Percentiles rank a stretch among this genome's conserved stretches.
Conservation (phyloP, 2,329 filamentous ascomycete species). For the Xylariaceae sp. region DNA sequence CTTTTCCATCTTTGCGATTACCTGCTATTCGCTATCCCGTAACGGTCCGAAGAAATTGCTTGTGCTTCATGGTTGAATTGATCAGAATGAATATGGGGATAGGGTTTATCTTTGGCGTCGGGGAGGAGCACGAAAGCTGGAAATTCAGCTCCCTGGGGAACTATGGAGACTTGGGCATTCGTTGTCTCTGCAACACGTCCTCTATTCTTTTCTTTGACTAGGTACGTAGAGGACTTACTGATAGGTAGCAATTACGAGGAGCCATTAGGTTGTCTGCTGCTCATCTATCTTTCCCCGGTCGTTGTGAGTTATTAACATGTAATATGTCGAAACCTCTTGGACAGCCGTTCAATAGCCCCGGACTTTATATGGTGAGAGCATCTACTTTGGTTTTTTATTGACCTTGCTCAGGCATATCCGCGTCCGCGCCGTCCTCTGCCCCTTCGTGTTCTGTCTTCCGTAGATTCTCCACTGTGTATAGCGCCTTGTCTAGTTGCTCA, state of each 20-base stretch:
- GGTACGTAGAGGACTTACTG: too few relatives aligned
- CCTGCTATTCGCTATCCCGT: not conserved
- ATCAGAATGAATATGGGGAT: not conserved
- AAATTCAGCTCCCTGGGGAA: too few relatives aligned
- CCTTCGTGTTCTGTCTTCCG: constrained; percentile 32
- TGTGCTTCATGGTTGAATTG: not conserved
- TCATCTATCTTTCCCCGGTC: too few relatives aligned
- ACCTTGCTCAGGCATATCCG: constrained; percentile 5
- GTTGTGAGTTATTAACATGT: too few relatives aligned
- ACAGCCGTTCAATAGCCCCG: not conserved
- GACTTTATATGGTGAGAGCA: not conserved
- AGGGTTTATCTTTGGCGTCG: too few relatives aligned
- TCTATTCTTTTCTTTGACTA: too few relatives aligned
- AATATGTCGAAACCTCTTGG: not conserved
- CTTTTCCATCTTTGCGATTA: not conserved
- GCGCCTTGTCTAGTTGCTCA: constrained; percentile 28
- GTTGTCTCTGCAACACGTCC: too few relatives aligned
- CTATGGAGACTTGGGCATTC: too few relatives aligned
- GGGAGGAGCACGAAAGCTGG: too few relatives aligned
- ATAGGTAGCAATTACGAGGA: too few relatives aligned
- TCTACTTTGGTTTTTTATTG: not conserved
- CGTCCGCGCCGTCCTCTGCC: constrained; percentile 15
- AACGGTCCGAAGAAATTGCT: not conserved
- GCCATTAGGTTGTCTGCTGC: too few relatives aligned
- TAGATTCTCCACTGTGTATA: constrained; percentile 32